Evolutionary conservation across 192 early-diverging fungal genomes (phyloP).

Genomic region (Helicostylum pulchrum): DNA sequence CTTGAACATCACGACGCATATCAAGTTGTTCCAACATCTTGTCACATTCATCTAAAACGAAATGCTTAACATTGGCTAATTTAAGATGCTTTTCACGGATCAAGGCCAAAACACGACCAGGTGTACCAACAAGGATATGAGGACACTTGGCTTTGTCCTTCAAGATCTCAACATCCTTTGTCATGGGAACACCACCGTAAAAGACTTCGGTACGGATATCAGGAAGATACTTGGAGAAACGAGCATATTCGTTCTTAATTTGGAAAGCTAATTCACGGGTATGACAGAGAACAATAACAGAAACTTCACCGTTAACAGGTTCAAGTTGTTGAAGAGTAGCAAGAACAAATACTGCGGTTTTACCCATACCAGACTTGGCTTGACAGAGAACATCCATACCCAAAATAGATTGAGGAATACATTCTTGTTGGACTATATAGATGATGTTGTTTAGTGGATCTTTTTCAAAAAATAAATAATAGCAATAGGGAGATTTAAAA

Average conservation of each 20-base stretch:
- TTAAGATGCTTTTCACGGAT: conserved; percentile 83
- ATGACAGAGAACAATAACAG: conserved; percentile 94
- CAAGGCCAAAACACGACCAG: conserved; percentile 87
- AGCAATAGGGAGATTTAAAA: not conserved
- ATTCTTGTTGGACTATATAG: conserved; percentile 90
- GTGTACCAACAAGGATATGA: conserved; percentile 95
- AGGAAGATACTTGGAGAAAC: conserved; percentile 94
- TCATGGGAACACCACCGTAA: conserved; percentile 83
- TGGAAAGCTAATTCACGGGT: conserved; percentile 98
- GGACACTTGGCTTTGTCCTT: conserved; percentile 84
- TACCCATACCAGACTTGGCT: conserved; percentile 98
- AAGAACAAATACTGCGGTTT: conserved; percentile 97
- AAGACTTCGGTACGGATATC: conserved; percentile 91
- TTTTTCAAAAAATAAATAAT: not conserved
- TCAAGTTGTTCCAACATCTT: conserved; percentile 93
- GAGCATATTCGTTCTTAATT: conserved; percentile 95
- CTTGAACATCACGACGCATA: conserved; percentile 96
- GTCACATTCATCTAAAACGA: conserved; percentile 99
- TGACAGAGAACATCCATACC: conserved; percentile 98
- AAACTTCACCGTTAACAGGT: conserved; percentile 71
- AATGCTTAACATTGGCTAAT: conserved; percentile 87
- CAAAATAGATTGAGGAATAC: conserved; percentile 94
- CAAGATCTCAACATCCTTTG: conserved; percentile 77
- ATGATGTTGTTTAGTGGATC: not conserved
- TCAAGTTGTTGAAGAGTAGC: conserved; percentile 93